Evolutionary conservation across 75 land plant species (phyloP), one percentile per base, ranked within the genome.

Genomic region (Chamaecyparis obtusa): DNA sequence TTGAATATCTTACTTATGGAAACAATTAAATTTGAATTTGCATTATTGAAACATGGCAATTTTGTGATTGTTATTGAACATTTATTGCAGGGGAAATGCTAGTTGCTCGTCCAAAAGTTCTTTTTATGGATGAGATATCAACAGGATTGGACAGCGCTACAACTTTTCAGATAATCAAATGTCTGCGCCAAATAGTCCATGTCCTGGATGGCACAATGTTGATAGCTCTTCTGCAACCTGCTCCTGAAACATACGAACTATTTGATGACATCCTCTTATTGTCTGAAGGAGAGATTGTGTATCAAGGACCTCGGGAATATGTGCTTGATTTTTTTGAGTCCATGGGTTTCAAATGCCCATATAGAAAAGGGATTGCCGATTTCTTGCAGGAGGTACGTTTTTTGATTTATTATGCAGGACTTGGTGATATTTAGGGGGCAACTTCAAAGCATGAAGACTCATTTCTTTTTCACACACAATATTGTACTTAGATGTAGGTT

Each of bases 131-230:
- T 83, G 93, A 94, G 51, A 94, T 94, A 60, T 94, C 95, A 3
- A 94, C 92, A 21, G 94, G 95, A 24, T 83, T 94, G 54, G 95
- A 94, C 57, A 94, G 95, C 90, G 95, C 85, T 94, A 94, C 94
- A 37, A 94, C 95, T 44, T 94, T 56, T 32, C 93, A 94, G 57
- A 92, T 94, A 56, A 92, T 94, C 74, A 93, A 93, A 44, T 92
- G 90, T 24, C 55, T 89, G 3, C 89, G 90, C 32, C 89, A 94
- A 33, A 87, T 79, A 33, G 74, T 78, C 14, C 90, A 88, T 80
- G n/a, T 85, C 55, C 16, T 88, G 51, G 85, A 90, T 21, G 64
- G 35, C 27, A 90, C 90, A 19, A 89, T 84, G 39, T 84, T 84
- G 64, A 55, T 90, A 21, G 67, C 91, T 21, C 91, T 90, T 79